Conservation (phyloP, 768 basidiomycete genomes). For the Pisolithus sp. region DNA sequence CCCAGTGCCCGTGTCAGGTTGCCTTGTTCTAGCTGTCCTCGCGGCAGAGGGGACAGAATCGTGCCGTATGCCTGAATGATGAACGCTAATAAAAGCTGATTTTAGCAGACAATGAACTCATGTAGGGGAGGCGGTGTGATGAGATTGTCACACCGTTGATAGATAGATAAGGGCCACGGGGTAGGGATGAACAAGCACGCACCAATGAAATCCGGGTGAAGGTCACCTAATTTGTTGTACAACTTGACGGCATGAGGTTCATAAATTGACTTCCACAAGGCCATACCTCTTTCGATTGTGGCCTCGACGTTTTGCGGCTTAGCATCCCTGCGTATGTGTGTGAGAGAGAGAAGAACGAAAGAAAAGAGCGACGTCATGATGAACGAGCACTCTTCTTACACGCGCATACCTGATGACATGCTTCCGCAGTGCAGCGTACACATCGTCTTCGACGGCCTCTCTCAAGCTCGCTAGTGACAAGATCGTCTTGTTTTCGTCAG, state of each 20-base stretch:
- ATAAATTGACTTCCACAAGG: slow-evolving; percentile 84
- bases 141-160: slow-evolving; percentile 20
- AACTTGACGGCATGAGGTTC: slow-evolving; percentile 86
- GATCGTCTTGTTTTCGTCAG: slow-evolving; percentile 53
- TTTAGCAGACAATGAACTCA: slow-evolving; percentile 27
- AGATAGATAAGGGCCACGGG: slow-evolving; percentile 30
- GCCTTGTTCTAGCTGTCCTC: slow-evolving; percentile 62
- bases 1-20: slow-evolving; percentile 81
- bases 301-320: slow-evolving; percentile 60
- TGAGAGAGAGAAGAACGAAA: slow-evolving; percentile 7
- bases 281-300: slow-evolving; percentile 60
- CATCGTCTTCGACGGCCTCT: slow-evolving; percentile 75
- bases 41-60: slow-evolving; percentile 69
- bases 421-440: slow-evolving; percentile 63
- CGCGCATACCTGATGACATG: slow-evolving; percentile 56
- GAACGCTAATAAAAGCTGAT: slow-evolving; percentile 49
- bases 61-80: slow-evolving; percentile 83
- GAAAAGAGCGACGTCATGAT: slow-evolving; percentile 5
- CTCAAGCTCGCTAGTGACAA: slow-evolving; percentile 72
- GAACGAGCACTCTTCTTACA: slow-evolving; percentile 6
- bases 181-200: slow-evolving; percentile 36
- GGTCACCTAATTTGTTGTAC: slow-evolving; percentile 75
- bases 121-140: slow-evolving; percentile 25
- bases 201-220: slow-evolving; percentile 95
- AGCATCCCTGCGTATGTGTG: slow-evolving; percentile 39